Conservation (phyloP, 192 early-diverging fungal genomes). For the Coemansia sp. region DNA sequence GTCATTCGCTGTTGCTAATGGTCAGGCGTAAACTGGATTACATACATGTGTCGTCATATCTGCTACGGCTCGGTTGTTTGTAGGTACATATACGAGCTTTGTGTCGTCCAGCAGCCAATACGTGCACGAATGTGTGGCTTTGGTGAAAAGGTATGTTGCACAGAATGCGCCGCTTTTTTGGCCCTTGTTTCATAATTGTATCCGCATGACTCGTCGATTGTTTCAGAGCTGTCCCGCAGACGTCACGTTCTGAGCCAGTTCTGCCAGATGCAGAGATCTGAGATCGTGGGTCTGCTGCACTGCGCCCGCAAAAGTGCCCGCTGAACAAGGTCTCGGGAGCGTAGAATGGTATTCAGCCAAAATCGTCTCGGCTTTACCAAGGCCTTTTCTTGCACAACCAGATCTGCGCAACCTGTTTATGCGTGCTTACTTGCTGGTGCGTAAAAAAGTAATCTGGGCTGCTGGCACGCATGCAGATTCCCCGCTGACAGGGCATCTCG, state of each 20-base stretch:
- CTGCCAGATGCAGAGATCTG: neutral
- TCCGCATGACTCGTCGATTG: neutral
- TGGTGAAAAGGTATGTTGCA: constrained; percentile 57
- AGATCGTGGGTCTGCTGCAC: neutral
- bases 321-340: neutral
- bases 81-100: constrained; percentile 56
- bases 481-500: neutral
- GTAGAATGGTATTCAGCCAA: neutral
- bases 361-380: neutral
- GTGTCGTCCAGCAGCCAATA: constrained; percentile 64
- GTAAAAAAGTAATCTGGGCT: neutral
- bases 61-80: neutral
- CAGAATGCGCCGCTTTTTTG: neutral
- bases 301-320: too few species aligned
- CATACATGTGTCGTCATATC: neutral
- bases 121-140: constrained; percentile 69
- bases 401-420: neutral
- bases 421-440: neutral
- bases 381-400: neutral
- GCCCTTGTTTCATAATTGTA: neutral
- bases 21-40: neutral
- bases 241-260: neutral
- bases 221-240: neutral
- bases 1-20: neutral
- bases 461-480: too few species aligned